A percentile compares a stretch with the other conserved stretches of the same genome.
phyloP scores from a whole-genome alignment of 441 rosid genomes.

The Manihot esculenta region DNA sequence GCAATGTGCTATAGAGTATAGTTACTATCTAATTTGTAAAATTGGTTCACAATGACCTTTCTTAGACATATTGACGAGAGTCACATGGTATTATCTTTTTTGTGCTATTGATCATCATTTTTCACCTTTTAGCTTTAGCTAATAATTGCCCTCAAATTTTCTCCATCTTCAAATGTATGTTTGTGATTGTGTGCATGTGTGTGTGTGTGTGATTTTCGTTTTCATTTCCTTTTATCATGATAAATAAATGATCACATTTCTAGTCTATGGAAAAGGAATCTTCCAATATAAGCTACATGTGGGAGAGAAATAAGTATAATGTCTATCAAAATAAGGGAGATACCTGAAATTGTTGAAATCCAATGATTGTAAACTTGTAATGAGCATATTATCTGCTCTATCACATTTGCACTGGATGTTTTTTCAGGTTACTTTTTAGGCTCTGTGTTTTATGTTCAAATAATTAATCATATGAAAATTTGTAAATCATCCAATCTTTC shows the following conservation, averaged over 20 bases:
- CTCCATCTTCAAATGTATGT: neutral
- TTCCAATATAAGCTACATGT: neutral
- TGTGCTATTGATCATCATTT: neutral
- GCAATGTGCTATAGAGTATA: neutral
- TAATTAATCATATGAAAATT: constrained; percentile 12
- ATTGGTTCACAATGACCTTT: neutral
- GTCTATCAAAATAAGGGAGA: neutral
- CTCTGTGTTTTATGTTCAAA: neutral
- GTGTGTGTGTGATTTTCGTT: neutral
- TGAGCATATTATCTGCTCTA: neutral
- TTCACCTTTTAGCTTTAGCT: neutral
- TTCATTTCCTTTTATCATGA: neutral
- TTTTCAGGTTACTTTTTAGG: neutral
- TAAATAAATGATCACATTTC: neutral
- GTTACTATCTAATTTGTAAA: neutral
- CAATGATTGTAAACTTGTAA: neutral
- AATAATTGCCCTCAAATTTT: neutral
- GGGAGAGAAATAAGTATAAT: neutral
- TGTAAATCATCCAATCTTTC: constrained; percentile 11
- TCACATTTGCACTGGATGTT: neutral
- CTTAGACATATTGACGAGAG: neutral
- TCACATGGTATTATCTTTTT: neutral
- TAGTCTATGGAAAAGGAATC: neutral
- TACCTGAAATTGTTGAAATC: neutral
- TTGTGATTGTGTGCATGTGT: neutral